Percentiles rank a stretch among this genome's conserved stretches.
These are phyloP conservation scores for Albophoma yamanashiensis DNA, from an alignment of 2,329 filamentous ascomycete genomes.

Conservation along the genomic window DNA sequence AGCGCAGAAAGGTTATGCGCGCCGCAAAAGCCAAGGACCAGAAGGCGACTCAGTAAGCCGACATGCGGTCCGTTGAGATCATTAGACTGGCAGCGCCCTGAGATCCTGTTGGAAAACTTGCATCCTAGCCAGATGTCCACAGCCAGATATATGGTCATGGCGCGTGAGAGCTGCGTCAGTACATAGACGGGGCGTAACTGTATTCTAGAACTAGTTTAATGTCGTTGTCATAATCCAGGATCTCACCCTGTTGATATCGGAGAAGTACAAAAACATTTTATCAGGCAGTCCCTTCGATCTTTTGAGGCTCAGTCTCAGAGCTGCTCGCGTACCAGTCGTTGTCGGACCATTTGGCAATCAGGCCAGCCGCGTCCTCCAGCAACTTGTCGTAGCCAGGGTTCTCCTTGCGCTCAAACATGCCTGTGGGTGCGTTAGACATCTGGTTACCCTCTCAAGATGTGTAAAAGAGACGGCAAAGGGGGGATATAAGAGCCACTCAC, in stretches of 20 bases:
- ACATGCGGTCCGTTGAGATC: not conserved
- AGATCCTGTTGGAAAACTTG: not conserved
- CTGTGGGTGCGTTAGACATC: slow-evolving; percentile 20
- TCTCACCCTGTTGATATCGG: not conserved
- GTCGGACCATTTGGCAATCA: slow-evolving; percentile 54
- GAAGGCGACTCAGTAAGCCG: slow-evolving; percentile 28
- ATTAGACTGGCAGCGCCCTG: not conserved
- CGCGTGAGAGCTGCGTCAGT: not conserved
- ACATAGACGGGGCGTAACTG: not conserved
- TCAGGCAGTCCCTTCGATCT: not conserved
- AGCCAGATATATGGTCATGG: not conserved
- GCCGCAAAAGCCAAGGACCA: slow-evolving; percentile 39
- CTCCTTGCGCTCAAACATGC: slow-evolving; percentile 61
- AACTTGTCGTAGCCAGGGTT: slow-evolving; percentile 66
- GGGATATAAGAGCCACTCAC: slow-evolving; percentile 26
- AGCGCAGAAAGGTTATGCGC: slow-evolving; percentile 70
- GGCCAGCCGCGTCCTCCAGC: slow-evolving; percentile 51
- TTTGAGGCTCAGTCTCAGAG: slow-evolving; percentile 17
- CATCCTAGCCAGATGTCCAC: not conserved
- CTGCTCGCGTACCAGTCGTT: slow-evolving; percentile 58
- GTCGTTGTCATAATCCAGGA: not conserved
- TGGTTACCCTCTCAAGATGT: not conserved
- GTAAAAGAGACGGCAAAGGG: not conserved
- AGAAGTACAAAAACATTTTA: not conserved
- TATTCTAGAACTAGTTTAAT: not conserved